A percentile compares a stretch with the other conserved stretches of the same genome.
Evolutionary conservation across 768 basidiomycete species (phyloP).

Genomic region (Inosperma sp.): DNA sequence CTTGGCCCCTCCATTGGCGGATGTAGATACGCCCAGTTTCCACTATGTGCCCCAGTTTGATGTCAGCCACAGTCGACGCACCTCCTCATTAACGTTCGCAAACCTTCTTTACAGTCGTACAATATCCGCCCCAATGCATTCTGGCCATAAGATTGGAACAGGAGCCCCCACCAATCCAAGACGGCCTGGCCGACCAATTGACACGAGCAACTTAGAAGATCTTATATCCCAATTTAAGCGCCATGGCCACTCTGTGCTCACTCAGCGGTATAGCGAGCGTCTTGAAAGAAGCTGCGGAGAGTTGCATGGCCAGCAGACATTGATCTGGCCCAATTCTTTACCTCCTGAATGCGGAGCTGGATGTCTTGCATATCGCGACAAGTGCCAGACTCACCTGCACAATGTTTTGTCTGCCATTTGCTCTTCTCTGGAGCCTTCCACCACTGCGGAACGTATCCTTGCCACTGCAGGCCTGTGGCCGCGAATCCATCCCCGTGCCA

Average conservation of each 20-base stretch:
- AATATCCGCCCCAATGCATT: no score
- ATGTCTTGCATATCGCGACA: slow-evolving; percentile 10
- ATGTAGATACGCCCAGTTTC: no score
- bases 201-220: not conserved
- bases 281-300: slow-evolving; percentile 7
- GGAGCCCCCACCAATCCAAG: no score
- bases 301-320: slow-evolving; percentile 2
- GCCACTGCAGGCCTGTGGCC: slow-evolving; percentile 33
- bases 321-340: not conserved
- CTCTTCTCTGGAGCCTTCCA: slow-evolving; percentile 6
- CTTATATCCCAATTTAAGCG: slow-evolving; percentile 10
- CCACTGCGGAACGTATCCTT: slow-evolving; percentile 8
- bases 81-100: no score
- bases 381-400: slow-evolving; percentile 3
- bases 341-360: not conserved
- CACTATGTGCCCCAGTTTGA: no score
- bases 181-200: not conserved
- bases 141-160: no score
- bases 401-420: slow-evolving; percentile 3
- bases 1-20: no score
- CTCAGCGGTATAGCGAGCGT: slow-evolving; percentile 6
- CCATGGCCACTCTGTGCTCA: not conserved
- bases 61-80: no score
- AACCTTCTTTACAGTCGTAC: no score
- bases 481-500: slow-evolving; percentile 24